Base-by-base conservation (phyloP, 129 eudicot species). In the Artemisia tridentata region DNA sequence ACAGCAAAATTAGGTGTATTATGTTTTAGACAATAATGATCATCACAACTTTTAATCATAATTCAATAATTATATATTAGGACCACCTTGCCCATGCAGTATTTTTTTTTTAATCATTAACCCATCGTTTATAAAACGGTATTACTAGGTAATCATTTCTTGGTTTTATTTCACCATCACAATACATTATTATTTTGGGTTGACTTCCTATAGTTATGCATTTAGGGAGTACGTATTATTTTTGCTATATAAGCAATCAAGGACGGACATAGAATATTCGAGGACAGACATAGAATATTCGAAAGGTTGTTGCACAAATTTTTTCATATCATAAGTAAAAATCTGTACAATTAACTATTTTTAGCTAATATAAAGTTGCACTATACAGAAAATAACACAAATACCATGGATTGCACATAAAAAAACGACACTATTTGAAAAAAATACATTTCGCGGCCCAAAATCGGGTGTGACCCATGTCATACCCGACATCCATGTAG, bases 1-100 rank as follows among this genome's bases (percentile, higher is more conserved):
- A 43, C 79, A 74, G 72, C 57, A 65, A 65, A 65, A 65, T 65
- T 74, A 74, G 72, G 72, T 74, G 59, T 65, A 58, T 65, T 25
- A 59, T 74, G 52, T 21, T 34, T 74, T 20, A 54, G 79, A 65
- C 79, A 53, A 45, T 65, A 65, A 65, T 54, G 72, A 65, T 6
- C 66, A 65, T 74, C 49, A 16, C 31, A 61, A 29, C 18, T 27
- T 14, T 5, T 61, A 75, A 75, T 75, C 79, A 56, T 46, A 17
- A 13, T 67, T 57, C 67, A 56, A 67, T 66, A 56, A 46, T 46
- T 67, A 43, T 3, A 18, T 19, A 57, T 18, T 7, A 16, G 79
- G 67, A 55, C 79, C 79, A 75, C 73, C 51, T 16, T 46, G 13
- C 61, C 57, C 73, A 56, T 23, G 38, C 79, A 75, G 47, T 54